phyloP scores from a whole-genome alignment of 2,329 filamentous ascomycete species.

The Metarhizium robertsii region DNA sequence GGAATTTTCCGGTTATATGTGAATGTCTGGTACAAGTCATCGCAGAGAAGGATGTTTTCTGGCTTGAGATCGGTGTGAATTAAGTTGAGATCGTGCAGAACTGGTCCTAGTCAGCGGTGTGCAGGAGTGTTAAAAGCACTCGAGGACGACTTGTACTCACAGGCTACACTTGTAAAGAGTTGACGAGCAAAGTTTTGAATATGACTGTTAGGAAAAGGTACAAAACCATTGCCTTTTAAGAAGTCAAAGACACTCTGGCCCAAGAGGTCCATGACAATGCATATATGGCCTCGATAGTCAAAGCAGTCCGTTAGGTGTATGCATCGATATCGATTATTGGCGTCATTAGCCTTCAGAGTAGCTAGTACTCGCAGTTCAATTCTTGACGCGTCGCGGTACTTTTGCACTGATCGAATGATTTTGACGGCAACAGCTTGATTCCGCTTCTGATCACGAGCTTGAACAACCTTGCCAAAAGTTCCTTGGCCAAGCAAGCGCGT shows the following conservation, averaged over 20 bases:
- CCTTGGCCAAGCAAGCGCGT: slow-evolving; percentile 86
- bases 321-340: slow-evolving; percentile 86
- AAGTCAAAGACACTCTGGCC: slow-evolving; percentile 98
- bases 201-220: slow-evolving; percentile 95
- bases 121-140: background rate
- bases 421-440: slow-evolving; percentile 85
- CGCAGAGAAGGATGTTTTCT: slow-evolving; percentile 59
- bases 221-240: slow-evolving; percentile 87
- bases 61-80: slow-evolving; percentile 81
- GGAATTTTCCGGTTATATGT: slow-evolving; percentile 63
- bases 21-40: slow-evolving; percentile 58
- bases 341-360: slow-evolving; percentile 85
- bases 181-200: slow-evolving; percentile 96
- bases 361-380: slow-evolving; percentile 91
- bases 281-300: slow-evolving; percentile 95
- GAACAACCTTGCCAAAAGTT: slow-evolving; percentile 96
- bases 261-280: slow-evolving; percentile 67
- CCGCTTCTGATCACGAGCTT: slow-evolving; percentile 72
- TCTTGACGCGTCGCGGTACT: slow-evolving; percentile 90
- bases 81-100: slow-evolving; percentile 91
- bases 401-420: slow-evolving; percentile 95
- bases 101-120: slow-evolving; percentile 30
- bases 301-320: slow-evolving; percentile 96
- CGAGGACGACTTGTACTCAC: slow-evolving; percentile 43
- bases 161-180: slow-evolving; percentile 95